A percentile compares a stretch with the other conserved stretches of the same genome.
phyloP scores from a whole-genome alignment of 2,329 filamentous ascomycete genomes.

The Diaporthe caulivora region DNA sequence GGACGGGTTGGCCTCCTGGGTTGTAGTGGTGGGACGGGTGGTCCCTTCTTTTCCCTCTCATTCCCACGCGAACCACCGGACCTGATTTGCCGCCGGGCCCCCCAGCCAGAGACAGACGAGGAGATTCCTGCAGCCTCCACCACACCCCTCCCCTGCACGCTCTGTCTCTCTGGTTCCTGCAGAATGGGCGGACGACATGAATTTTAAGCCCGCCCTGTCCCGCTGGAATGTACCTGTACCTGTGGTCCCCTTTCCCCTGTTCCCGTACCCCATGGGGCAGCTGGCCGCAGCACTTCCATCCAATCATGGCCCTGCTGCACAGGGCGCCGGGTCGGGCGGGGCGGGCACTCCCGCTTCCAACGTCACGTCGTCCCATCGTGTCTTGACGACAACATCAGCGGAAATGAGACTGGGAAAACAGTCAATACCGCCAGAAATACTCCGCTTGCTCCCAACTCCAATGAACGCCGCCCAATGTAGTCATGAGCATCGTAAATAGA shows the following conservation, averaged over 20 bases:
- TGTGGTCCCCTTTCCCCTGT: conserved; percentile 48
- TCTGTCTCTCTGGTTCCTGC: conserved; percentile 19
- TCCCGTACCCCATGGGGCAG: conserved; percentile 18
- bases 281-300: conserved; percentile 47
- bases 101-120: conserved; percentile 7
- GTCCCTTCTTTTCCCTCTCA: conserved; percentile 26
- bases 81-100: conserved; percentile 35
- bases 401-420: conserved; percentile 34
- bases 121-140: conserved; percentile 32
- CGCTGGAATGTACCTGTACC: conserved; percentile 56
- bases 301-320: conserved; percentile 68
- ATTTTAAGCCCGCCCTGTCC: conserved; percentile 34
- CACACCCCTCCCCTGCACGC: conserved; percentile 24
- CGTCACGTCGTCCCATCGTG: conserved; percentile 37
- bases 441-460: neutral
- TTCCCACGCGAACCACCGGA: conserved; percentile 29
- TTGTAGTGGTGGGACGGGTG: conserved; percentile 32
- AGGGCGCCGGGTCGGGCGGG: conserved; percentile 44
- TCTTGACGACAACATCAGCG: conserved; percentile 55
- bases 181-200: conserved; percentile 32
- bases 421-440: neutral
- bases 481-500: conserved; percentile 3
- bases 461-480: conserved; percentile 20
- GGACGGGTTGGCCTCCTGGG: neutral
- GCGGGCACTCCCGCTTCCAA: conserved; percentile 23